Evolutionary conservation across 2,329 filamentous ascomycete species (phyloP).

Genomic region (Ambrosiella beaveri): DNA sequence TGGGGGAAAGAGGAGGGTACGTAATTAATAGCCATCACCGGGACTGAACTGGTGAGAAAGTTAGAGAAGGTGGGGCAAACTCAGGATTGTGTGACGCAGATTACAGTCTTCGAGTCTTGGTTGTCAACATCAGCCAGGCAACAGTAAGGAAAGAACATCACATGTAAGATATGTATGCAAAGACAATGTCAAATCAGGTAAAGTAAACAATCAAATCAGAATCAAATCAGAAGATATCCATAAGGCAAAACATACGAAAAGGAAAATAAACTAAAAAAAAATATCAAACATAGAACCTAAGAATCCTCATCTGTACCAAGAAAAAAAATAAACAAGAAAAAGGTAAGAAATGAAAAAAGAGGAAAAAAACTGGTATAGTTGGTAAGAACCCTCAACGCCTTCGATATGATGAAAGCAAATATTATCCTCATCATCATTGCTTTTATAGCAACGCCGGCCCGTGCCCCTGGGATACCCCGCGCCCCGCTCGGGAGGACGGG

Average conservation of each 20-base stretch:
- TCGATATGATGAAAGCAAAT: constrained; percentile 14
- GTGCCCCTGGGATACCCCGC: neutral
- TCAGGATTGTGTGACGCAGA: too few relatives aligned
- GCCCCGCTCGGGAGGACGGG: too few relatives aligned
- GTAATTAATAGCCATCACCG: too few relatives aligned
- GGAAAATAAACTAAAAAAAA: constrained; percentile 15
- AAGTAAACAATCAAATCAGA: constrained; percentile 13
- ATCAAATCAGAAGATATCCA: neutral
- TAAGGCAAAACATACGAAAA: constrained; percentile 9
- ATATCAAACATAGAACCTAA: constrained; percentile 16
- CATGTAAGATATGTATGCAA: too few relatives aligned
- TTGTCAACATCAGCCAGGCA: too few relatives aligned
- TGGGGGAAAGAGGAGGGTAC: too few relatives aligned
- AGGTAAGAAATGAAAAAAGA: too few relatives aligned
- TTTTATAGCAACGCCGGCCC: constrained; percentile 6
- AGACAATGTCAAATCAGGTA: constrained; percentile 10
- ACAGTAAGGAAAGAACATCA: too few relatives aligned
- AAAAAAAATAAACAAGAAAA: too few relatives aligned
- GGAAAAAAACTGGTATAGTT: constrained; percentile 20
- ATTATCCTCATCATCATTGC: constrained; percentile 12
- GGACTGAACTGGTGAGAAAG: too few relatives aligned
- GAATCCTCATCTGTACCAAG: constrained; percentile 15
- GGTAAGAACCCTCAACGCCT: constrained; percentile 21
- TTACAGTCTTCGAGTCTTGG: too few relatives aligned
- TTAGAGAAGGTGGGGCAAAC: too few relatives aligned